Evolutionary conservation across 1,139 yeast species (phyloP).

Genomic region (Sugiyamaella castrensis): DNA sequence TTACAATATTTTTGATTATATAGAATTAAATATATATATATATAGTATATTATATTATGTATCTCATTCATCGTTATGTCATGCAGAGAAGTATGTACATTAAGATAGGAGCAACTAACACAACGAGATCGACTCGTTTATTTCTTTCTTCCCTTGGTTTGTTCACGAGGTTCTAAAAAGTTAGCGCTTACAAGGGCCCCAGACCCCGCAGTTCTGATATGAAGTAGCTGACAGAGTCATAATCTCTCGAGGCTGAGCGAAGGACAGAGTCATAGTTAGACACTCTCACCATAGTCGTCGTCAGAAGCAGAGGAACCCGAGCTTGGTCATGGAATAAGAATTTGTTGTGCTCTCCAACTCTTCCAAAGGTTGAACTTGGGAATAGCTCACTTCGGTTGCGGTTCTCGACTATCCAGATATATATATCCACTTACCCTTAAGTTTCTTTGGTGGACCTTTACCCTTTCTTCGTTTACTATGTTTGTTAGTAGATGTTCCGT

Average conservation of each 20-base stretch:
- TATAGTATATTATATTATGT: neutral
- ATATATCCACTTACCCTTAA: conserved; percentile 18
- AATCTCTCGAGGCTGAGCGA: neutral
- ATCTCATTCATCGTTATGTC: neutral
- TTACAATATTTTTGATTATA: neutral
- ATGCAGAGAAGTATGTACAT: conserved; percentile 10
- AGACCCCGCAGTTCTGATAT: no score
- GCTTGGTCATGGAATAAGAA: no score
- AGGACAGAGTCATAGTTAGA: no score
- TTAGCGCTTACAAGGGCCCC: no score
- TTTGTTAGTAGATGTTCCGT: conserved; percentile 4
- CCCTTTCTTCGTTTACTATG: conserved; percentile 24
- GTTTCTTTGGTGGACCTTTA: conserved; percentile 30
- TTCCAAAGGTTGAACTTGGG: no score
- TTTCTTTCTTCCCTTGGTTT: conserved; percentile 21
- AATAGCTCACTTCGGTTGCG: no score
- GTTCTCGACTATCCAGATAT: no score
- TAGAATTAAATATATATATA: no score
- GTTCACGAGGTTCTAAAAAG: conserved; percentile 13
- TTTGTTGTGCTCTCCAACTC: no score
- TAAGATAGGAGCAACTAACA: neutral
- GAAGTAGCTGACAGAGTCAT: neutral
- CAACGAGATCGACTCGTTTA: conserved; percentile 1
- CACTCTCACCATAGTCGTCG: no score
- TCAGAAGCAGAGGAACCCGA: no score